Evolutionary conservation across 495 filamentous ascomycete genomes (phyloP), one percentile per base, ranked within the genome.

Genomic region (Delitschia confertaspora): DNA sequence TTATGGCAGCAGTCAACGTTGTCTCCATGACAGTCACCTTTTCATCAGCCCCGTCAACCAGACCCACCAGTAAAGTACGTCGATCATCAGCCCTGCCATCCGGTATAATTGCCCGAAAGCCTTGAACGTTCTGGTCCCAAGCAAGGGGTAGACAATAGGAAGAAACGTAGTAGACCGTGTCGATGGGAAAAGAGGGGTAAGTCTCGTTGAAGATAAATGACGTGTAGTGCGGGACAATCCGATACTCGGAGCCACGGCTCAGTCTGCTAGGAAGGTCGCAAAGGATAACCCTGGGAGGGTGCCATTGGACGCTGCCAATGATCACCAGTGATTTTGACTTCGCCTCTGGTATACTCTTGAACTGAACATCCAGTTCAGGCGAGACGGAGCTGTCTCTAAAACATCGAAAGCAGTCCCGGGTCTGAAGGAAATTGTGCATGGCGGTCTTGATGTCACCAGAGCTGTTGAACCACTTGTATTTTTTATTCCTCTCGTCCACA

Each of bases 331-430:
- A 1, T 10, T 6, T 17, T 8, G 18, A 16, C 21, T 35, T 33
- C 17, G 16, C 31, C 4, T 21, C 18, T 7, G 26, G 26, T 13
- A 29, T 29, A 29, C n/a, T 29, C 7, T 29, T 7, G 26, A 29
- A 29, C 7, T 13, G 26, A 29, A 29, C n/a, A 13, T 7, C 26
- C 7, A 13, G 26, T n/a, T n/a, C 26, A 29, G 13, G 7, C n/a
- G 26, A 7, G 7, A 29, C 26, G 7, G 26, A 29, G 13, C 26
- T 7, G 7, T 13, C 7, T 13, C 26, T 7, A 29, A 29, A 29
- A 29, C n/a, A 29, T 13, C 7, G 26, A 29, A 57, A 57, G 27
- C 49, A 57, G 21, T 57, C 54, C 24, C 41, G 30, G 1, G 54
- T 53, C 9, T 41, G 44, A 3, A 57, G 3, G 26, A 57, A 50